Percentiles rank a stretch among this genome's conserved stretches.
phyloP scores from a whole-genome alignment of 305 asterid species.

The Fraxinus ornus region DNA sequence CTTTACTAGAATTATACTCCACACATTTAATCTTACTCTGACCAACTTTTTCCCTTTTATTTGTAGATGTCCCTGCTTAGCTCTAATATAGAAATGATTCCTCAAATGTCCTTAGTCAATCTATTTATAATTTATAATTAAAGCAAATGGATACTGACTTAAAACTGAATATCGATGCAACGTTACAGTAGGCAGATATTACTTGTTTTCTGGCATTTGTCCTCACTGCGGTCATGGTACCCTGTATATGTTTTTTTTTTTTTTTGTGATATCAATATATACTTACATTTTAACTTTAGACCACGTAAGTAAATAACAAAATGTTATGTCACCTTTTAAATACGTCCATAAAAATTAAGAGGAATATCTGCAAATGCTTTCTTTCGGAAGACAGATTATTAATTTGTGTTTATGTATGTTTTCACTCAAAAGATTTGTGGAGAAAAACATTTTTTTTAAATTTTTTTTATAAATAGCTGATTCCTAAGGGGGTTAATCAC shows the following conservation, averaged over 20 bases:
- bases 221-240: not conserved
- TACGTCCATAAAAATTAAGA: not conserved
- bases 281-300: not conserved
- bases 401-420: not conserved
- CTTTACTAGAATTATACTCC: not conserved
- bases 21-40: not conserved
- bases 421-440: not conserved
- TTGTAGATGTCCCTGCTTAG: not conserved
- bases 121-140: not conserved
- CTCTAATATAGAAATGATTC: not conserved
- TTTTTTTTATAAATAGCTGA: no score
- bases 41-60: not conserved
- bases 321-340: not conserved
- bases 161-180: not conserved
- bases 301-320: not conserved
- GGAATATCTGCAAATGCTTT: not conserved
- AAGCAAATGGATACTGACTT: not conserved
- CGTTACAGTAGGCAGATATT: not conserved
- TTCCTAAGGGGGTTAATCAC: not conserved
- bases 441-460: no score
- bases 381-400: not conserved
- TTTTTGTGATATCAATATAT: not conserved
- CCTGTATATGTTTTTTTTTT: not conserved
- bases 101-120: not conserved
- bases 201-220: not conserved